Evolutionary conservation across 768 basidiomycete species (phyloP).

Genomic region (Tricholoma terreum): DNA sequence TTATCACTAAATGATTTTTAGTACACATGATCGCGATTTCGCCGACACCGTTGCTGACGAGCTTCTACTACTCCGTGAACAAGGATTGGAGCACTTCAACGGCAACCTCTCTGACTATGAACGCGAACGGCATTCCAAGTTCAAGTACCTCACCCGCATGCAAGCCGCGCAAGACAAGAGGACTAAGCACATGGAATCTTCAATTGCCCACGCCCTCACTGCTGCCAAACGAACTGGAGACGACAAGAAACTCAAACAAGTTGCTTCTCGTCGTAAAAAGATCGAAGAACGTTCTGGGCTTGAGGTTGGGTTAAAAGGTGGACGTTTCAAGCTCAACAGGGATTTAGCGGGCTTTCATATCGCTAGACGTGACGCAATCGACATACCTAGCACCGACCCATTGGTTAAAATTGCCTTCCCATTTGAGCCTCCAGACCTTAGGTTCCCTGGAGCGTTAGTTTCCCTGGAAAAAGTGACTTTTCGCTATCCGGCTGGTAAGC

Average conservation of each 20-base stretch:
- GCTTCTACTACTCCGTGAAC: slow-evolving; percentile 55
- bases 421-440: slow-evolving; percentile 19
- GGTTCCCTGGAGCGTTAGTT: slow-evolving; percentile 23
- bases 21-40: slow-evolving; percentile 64
- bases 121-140: slow-evolving; percentile 40
- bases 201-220: slow-evolving; percentile 49
- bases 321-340: slow-evolving; percentile 55
- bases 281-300: slow-evolving; percentile 38
- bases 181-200: slow-evolving; percentile 44
- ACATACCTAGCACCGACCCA: slow-evolving; percentile 36
- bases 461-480: slow-evolving; percentile 21
- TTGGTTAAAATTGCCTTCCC: slow-evolving; percentile 33
- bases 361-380: slow-evolving; percentile 36
- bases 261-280: slow-evolving; percentile 59
- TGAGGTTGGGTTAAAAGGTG: slow-evolving; percentile 38
- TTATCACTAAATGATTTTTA: neutral
- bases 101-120: slow-evolving; percentile 55
- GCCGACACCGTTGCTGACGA: slow-evolving; percentile 58
- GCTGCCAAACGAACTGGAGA: slow-evolving; percentile 57
- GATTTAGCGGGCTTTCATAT: slow-evolving; percentile 44
- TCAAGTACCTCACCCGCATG: slow-evolving; percentile 41
- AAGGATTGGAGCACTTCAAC: slow-evolving; percentile 50
- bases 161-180: slow-evolving; percentile 39
- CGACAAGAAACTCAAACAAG: slow-evolving; percentile 53
- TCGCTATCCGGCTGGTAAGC: slow-evolving; percentile 20